Base-by-base conservation (phyloP, 2,329 filamentous ascomycete species). In the Xylaria sp. region DNA sequence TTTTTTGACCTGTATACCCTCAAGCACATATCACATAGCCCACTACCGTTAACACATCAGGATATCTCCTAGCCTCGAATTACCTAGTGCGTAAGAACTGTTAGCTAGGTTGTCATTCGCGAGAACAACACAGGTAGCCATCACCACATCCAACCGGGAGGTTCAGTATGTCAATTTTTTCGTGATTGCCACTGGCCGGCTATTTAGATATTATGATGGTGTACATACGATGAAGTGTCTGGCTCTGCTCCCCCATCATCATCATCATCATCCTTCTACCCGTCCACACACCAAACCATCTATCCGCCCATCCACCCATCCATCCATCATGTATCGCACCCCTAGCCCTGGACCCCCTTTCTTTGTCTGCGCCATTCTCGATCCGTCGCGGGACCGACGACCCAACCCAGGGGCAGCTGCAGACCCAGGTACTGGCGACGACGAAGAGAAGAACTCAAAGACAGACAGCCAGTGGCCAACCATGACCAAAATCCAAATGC, bases 191-290 rank as follows among this genome's bases (percentile, higher is more conserved):
- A 65, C 62, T 62, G 59, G 57, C 54, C 58, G 49, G 48, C 52
- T 54, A 49, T 63, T 56, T 66, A 62, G 54, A 46, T 51, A 61
- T 61, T 57, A 64, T 50, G 54, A 57, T 60, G 57, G 54, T 62
- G 57, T 65, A 61, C 57, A 59, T 46, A 44, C 44, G 37, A 40
- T 18, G 38, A 26, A 45, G 29, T n/a, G 17, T 17, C 8, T 52
- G 40, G 11, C 22, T 13, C 39, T 50, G 45, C 17, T 19, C 42
- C 37, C 38, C 40, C 34, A 8, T 24, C 44, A 22, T 48, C 21
- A 37, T n/a, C 49, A 43, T 18, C n/a, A n/a, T n/a, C n/a, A n/a
- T n/a, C n/a, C n/a, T n/a, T n/a, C n/a, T n/a, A n/a, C n/a, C n/a
- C n/a, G n/a, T n/a, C n/a, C n/a, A n/a, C n/a, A n/a, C n/a, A n/a